phyloP scores from a whole-genome alignment of 2,329 filamentous ascomycete genomes.

The Pleurostoma richardsiae region DNA sequence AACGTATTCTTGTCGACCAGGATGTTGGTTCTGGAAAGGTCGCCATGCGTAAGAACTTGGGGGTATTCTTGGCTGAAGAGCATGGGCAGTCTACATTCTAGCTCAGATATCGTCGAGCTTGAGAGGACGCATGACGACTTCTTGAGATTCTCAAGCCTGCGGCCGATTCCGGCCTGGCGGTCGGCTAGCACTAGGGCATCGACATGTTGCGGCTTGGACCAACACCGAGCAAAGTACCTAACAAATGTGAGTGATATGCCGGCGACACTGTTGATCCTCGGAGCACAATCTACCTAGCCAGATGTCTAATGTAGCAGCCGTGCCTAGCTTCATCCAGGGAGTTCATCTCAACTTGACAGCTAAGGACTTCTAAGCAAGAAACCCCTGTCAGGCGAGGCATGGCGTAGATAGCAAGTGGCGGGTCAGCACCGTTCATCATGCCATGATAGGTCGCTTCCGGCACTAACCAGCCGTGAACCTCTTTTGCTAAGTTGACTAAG shows the following conservation, averaged over 20 bases:
- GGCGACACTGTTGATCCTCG: too few species aligned
- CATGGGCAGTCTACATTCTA: slow-evolving; percentile 13
- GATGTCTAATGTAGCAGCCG: slow-evolving; percentile 6
- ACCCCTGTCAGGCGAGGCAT: slow-evolving; percentile 12
- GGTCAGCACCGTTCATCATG: slow-evolving; percentile 16
- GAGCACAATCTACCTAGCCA: slow-evolving; percentile 10
- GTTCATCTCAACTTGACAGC: slow-evolving; percentile 14
- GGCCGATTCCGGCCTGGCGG: slow-evolving; percentile 10
- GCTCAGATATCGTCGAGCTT: slow-evolving; percentile 8
- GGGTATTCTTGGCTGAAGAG: slow-evolving; percentile 20
- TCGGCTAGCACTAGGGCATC: slow-evolving; percentile 7
- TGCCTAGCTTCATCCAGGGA: neutral
- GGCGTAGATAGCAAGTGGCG: slow-evolving; percentile 11
- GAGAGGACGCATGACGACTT: slow-evolving; percentile 5
- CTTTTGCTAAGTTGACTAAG: slow-evolving; percentile 14
- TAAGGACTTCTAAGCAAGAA: slow-evolving; percentile 15
- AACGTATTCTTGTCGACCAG: slow-evolving; percentile 16
- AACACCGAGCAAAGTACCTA: slow-evolving; percentile 20
- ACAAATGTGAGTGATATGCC: neutral
- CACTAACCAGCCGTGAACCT: slow-evolving; percentile 18
- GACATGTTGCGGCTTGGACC: slow-evolving; percentile 4
- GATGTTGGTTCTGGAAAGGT: slow-evolving; percentile 22
- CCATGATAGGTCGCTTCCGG: slow-evolving; percentile 15
- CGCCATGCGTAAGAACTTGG: slow-evolving; percentile 20
- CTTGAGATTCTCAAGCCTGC: slow-evolving; percentile 12